Evolutionary conservation across 2,329 filamentous ascomycete genomes (phyloP), one percentile per base, ranked within the genome.

Genomic region (Paraconiothyrium sp.): DNA sequence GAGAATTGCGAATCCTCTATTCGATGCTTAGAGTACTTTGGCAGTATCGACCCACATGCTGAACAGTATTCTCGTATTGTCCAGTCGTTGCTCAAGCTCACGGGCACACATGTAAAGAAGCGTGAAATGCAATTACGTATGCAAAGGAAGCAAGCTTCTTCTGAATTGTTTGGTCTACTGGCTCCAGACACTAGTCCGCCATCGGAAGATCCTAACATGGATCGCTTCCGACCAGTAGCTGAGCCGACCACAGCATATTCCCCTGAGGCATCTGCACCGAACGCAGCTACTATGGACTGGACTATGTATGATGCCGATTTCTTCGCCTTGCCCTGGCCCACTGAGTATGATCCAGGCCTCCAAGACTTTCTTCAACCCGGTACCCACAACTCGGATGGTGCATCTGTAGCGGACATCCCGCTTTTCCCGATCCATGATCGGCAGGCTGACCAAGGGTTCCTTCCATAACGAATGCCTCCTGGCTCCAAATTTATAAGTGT

Each of bases 221-320:
- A 11, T 41, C 35, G 50, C 20, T 30, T 54, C 13, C 35, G 14
- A 55, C 27, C 16, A 20, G 20, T n/a, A 7, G 16, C 52, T 22
- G 52, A 43, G 20, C 22, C 59, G 8, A 35, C 54, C 4, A 39
- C 64, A 10, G 57, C 59, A 22, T 43, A 61, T 3, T 39, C 62
- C 9, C 50, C 57, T 3, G 64, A 64, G 14, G 59, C 58, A 9
- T 50, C 41, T n/a, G 44, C 52, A 13, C 30, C 64, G 10, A 50
- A 65, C 10, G 34, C 63, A 3, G 61, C 66, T 34, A 52, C 67
- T 22, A 54, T 66, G 20, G 73, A 74, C 37, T 75, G 73, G 73
- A 74, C 67, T 57, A 74, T 75, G 20, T 74, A 73, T 46, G 73
- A 75, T 59, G 69, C 71, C 1, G 72, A 75, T 43, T 74, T 75